Evolutionary conservation across 129 eudicot species (phyloP).

Genomic region (Solidago caesia): DNA sequence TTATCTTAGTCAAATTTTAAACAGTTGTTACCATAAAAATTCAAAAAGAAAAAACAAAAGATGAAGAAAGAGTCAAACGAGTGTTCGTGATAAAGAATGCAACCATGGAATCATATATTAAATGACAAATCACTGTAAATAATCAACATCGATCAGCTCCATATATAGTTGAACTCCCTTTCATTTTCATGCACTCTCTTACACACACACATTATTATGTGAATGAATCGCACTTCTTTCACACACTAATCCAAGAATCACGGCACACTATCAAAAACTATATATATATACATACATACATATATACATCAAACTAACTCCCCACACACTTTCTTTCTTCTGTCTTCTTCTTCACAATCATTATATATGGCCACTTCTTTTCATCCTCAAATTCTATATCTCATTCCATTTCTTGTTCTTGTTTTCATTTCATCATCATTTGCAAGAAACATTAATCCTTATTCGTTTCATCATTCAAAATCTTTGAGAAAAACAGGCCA

Average conservation of each 20-base stretch:
- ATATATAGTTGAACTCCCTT: slow-evolving; percentile 8
- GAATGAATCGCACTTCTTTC: slow-evolving; percentile 13
- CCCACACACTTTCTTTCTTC: slow-evolving; percentile 29
- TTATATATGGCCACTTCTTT: slow-evolving; percentile 32
- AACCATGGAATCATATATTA: slow-evolving; percentile 25
- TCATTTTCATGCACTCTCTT: slow-evolving; percentile 12
- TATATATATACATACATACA: slow-evolving; percentile 36
- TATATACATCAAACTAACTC: slow-evolving; percentile 21
- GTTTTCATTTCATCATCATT: slow-evolving; percentile 24
- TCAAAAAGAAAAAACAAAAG: not conserved
- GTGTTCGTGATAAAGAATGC: slow-evolving; percentile 11
- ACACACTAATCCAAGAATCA: slow-evolving; percentile 24
- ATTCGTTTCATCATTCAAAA: slow-evolving; percentile 29
- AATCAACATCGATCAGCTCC: slow-evolving; percentile 8
- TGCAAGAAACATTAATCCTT: slow-evolving; percentile 24
- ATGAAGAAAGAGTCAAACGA: slow-evolving; percentile 24
- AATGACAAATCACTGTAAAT: slow-evolving; percentile 16
- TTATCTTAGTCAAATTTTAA: not conserved
- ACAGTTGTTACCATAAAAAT: slow-evolving; percentile 10
- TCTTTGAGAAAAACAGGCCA: slow-evolving; percentile 42
- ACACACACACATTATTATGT: not conserved
- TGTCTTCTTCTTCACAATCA: slow-evolving; percentile 10
- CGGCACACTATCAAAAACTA: slow-evolving; percentile 23
- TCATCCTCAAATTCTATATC: slow-evolving; percentile 40
- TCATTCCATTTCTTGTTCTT: slow-evolving; percentile 29